Percentiles rank a stretch among this genome's conserved stretches.
These are phyloP conservation scores for Trichoderma cornu-damae DNA, from an alignment of 2,329 filamentous ascomycete genomes.

Conservation along the genomic window DNA sequence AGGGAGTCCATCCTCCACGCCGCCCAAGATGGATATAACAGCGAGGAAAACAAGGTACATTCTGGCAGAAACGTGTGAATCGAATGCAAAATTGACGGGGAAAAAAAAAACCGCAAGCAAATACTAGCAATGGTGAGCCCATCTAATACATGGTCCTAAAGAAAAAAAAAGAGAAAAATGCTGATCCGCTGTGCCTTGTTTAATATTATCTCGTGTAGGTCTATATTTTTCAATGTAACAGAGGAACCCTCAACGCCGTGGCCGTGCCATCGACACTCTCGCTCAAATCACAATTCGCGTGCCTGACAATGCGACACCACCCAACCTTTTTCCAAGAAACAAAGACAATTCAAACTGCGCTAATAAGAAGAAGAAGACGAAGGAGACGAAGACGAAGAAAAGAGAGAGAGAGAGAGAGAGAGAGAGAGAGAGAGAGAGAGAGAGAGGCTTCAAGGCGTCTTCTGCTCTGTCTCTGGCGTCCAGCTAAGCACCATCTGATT, in stretches of 20 bases:
- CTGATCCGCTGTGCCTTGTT: neutral
- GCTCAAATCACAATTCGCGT: neutral
- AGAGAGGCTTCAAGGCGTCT: neutral
- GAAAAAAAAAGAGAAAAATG: neutral
- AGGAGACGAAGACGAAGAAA: no score
- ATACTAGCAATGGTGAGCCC: no score
- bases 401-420: no score
- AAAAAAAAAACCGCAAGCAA: no score
- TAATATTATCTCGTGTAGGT: neutral
- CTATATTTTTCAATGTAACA: neutral
- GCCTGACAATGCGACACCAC: neutral
- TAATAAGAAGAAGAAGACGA: neutral
- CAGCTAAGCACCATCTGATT: slow-evolving; percentile 27
- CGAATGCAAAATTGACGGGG: no score
- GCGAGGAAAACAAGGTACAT: no score
- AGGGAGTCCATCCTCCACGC: no score
- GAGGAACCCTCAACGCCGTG: slow-evolving; percentile 1
- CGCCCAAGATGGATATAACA: no score
- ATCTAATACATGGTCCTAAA: no score
- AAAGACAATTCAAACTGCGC: no score
- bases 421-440: no score
- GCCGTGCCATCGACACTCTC: neutral
- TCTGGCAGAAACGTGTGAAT: no score
- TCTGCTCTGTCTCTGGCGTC: slow-evolving; percentile 6
- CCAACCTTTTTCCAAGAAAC: neutral